Base-by-base conservation (phyloP, 1,284 basidiomycete genomes). In the Meripilus lineatus region DNA sequence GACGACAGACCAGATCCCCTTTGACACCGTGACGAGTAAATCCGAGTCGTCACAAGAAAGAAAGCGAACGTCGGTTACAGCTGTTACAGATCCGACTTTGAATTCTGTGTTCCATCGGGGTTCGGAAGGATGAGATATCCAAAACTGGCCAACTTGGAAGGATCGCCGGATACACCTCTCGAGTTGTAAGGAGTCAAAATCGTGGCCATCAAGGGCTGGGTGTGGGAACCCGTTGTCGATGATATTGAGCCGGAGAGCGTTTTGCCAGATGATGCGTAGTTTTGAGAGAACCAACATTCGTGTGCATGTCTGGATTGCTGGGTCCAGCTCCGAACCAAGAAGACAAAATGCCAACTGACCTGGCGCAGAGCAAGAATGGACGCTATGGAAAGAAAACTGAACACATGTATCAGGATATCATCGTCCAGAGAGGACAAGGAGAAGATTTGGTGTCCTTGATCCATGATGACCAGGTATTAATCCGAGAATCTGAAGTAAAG, bases 1-100 rank as follows among this genome's bases (percentile, higher is more conserved):
- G 40, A 84, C 55, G 20, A 67, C 63, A 23, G 67, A 68, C 81
- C 81, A 84, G 38, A 84, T 74, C 4, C 71, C 70, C 47, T 75
- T 73, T 7, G 77, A 77, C 7, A 78, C 66, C 3, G 75, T 76
- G 41, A 79, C 45, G 10, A 84, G 45, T 57, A 72, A 69, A 40
- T 59, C 58, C 7, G 64, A 68, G 6, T 64, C 66, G 35, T 58
- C 56, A 10, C 68, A 67, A 21, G 70, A 70, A 1, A 81, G 41
- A 51, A 83, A 76, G 15, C 63, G 69, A n/a, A 81, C 64, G 14
- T 76, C 67, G 14, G 71, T 69, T 11, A 82, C 67, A 1, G 67
- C 61, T 1, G 69, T 71, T 23, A 65, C 68, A 4, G 65, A 56
- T 32, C 56, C 59, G 2, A 62, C 60, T 20, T 54, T 45, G 42